Evolutionary conservation across 1,284 basidiomycete species (phyloP).

Genomic region (Ceratobasidium sp.): DNA sequence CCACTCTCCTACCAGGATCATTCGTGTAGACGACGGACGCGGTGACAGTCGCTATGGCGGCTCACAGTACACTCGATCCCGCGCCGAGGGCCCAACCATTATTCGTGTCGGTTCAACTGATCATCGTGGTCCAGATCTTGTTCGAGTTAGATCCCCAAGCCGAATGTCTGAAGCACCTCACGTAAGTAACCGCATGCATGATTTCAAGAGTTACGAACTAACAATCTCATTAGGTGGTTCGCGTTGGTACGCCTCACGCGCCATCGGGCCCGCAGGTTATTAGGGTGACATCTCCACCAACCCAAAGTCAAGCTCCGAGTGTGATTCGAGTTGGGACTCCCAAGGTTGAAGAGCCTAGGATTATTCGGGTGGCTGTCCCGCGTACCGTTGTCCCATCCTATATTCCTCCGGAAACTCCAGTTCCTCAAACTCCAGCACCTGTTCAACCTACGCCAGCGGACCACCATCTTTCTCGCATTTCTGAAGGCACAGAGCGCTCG

Average conservation of each 20-base stretch:
- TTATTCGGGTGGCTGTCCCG: conserved; percentile 29
- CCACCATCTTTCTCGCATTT: conserved; percentile 23
- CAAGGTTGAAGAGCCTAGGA: conserved; percentile 31
- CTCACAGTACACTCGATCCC: conserved; percentile 20
- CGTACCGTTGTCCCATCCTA: conserved; percentile 29
- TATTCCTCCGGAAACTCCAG: conserved; percentile 2
- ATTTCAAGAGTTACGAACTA: background rate
- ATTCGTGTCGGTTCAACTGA: conserved; percentile 25
- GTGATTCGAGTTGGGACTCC: conserved; percentile 32
- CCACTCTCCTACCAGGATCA: conserved; percentile 27
- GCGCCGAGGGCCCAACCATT: conserved; percentile 15
- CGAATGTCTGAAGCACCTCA: conserved; percentile 15
- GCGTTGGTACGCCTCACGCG: conserved; percentile 24
- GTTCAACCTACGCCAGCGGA: background rate
- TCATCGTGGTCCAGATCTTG: conserved; percentile 23
- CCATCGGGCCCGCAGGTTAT: conserved; percentile 16
- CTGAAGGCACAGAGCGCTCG: conserved; percentile 10
- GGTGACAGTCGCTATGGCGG: conserved; percentile 15
- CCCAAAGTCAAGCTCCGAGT: conserved; percentile 21
- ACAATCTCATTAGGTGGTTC: conserved; percentile 25
- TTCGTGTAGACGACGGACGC: background rate
- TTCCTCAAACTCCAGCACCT: background rate
- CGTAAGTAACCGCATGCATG: background rate
- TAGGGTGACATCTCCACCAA: conserved; percentile 11
- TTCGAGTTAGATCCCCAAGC: conserved; percentile 30